Evolutionary conservation across 805 yeast species (phyloP).

Genomic region (Yarrowia porcina): DNA sequence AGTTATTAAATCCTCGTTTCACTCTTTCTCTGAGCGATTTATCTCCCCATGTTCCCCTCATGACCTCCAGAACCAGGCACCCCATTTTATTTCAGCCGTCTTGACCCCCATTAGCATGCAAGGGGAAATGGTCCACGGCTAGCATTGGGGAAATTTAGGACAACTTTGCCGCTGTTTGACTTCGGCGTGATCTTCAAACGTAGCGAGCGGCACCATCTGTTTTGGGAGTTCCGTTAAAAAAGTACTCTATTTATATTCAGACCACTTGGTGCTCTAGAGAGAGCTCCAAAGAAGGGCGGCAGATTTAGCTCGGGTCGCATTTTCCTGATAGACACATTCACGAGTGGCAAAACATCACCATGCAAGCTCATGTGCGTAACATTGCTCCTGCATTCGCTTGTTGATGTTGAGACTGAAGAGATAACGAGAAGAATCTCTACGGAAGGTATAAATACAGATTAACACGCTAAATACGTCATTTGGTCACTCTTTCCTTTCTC

Average conservation of each 20-base stretch:
- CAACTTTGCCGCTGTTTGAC: neutral
- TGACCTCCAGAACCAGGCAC: neutral
- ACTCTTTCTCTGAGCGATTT: neutral
- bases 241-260: neutral
- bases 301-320: neutral
- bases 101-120: neutral
- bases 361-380: conserved; percentile 1
- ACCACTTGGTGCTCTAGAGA: neutral
- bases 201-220: neutral
- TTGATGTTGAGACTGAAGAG: too few relatives aligned
- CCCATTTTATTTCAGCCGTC: neutral
- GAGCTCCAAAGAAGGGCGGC: neutral
- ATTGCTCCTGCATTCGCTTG: neutral
- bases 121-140: conserved; percentile 13
- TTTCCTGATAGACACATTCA: neutral
- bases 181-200: neutral
- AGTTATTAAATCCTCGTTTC: too few relatives aligned
- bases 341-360: neutral
- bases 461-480: too few relatives aligned
- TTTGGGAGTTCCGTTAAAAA: neutral
- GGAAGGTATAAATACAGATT: too few relatives aligned
- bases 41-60: neutral
- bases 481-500: neutral
- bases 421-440: too few relatives aligned
- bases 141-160: neutral